phyloP scores from a whole-genome alignment of 177 flowering plant genomes.

The Vitis hybrid region DNA sequence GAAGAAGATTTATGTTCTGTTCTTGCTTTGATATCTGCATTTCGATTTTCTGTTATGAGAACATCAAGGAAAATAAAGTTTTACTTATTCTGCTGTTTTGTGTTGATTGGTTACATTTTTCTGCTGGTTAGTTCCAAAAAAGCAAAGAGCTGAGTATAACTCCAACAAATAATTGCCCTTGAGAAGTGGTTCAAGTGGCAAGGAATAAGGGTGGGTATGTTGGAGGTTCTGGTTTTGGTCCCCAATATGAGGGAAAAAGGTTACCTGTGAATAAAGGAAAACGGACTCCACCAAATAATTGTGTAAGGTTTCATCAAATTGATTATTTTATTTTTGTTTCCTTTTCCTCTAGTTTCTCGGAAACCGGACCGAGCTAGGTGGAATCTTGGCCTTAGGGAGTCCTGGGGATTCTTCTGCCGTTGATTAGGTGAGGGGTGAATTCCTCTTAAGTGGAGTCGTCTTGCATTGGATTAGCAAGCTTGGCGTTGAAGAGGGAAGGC shows the following conservation, averaged over 20 bases:
- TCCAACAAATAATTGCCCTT: too few relatives aligned
- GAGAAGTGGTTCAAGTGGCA: too few relatives aligned
- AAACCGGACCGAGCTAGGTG: background rate
- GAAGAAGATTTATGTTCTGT: background rate
- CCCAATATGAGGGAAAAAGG: too few relatives aligned
- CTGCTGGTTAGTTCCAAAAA: too few relatives aligned
- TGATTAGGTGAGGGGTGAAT: conserved; percentile 18
- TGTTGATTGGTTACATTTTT: too few relatives aligned
- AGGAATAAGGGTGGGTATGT: too few relatives aligned
- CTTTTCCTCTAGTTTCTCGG: background rate
- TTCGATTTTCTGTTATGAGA: background rate
- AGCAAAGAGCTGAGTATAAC: too few relatives aligned
- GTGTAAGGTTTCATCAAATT: background rate
- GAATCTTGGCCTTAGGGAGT: background rate
- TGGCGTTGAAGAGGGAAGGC: conserved; percentile 8
- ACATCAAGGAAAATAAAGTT: background rate
- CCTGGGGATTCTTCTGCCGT: conserved; percentile 18
- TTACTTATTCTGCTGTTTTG: background rate
- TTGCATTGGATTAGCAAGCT: conserved; percentile 11
- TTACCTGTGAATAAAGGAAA: too few relatives aligned
- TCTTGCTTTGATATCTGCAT: background rate
- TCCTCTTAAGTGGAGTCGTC: conserved; percentile 8
- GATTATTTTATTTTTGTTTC: background rate
- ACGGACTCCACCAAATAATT: background rate
- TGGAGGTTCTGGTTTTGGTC: too few relatives aligned